A percentile compares a stretch with the other conserved stretches of the same genome.
These are phyloP conservation scores for Stentor coeruleus DNA, from an alignment of 73 alveolate species.

Conservation along the genomic window DNA sequence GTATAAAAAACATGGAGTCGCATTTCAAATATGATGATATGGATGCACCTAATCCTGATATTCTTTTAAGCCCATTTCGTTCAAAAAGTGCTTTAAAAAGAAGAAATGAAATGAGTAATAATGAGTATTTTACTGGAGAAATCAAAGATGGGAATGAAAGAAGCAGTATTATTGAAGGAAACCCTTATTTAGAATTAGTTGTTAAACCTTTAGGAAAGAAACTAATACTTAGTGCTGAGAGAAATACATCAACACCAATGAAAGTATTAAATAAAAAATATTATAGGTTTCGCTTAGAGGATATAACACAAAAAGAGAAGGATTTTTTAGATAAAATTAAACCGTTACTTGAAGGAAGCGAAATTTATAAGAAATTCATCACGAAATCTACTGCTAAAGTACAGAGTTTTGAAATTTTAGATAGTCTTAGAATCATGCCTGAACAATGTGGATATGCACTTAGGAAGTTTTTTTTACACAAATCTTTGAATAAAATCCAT, in stretches of 20 bases:
- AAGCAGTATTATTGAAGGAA: neutral
- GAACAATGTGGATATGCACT: slow-evolving; percentile 5
- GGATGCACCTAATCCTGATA: slow-evolving; percentile 2
- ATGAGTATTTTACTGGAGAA: neutral
- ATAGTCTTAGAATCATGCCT: neutral
- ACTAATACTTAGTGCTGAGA: neutral
- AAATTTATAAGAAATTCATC: slow-evolving; percentile 11
- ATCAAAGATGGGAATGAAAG: neutral
- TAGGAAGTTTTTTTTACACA: neutral
- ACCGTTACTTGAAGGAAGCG: slow-evolving; percentile 13
- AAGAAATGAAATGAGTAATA: neutral
- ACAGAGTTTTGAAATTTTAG: neutral
- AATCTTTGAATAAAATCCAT: slow-evolving; percentile 3
- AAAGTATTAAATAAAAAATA: neutral
- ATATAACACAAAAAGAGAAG: neutral
- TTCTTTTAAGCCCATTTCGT: neutral
- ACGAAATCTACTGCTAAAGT: neutral
- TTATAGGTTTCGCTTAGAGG: neutral
- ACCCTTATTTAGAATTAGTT: neutral
- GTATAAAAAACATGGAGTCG: neutral
- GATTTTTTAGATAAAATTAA: neutral
- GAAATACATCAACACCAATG: neutral
- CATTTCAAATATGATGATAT: neutral
- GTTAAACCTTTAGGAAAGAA: neutral
- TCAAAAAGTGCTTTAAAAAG: neutral